Evolutionary conservation across 768 basidiomycete genomes (phyloP), one percentile per base, ranked within the genome.

Genomic region (Pisolithus tinctorius): DNA sequence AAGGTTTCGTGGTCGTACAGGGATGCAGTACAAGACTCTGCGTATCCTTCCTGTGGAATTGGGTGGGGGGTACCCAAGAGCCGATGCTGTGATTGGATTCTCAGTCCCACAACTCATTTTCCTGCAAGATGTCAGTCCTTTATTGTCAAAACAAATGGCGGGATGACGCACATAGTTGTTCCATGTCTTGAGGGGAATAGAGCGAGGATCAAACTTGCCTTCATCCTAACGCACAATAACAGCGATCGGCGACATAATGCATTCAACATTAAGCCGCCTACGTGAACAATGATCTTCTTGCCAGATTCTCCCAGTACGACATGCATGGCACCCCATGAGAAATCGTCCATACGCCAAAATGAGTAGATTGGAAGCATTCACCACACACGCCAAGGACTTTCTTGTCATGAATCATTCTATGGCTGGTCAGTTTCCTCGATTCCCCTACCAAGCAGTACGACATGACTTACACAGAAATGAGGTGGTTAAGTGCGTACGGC

Each of bases 281-380:
- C 92, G 66, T 98, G 94, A 40, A 97, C 83, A 58, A 98, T 82
- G 54, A 97, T 74, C 71, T 95, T 96, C 80, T 96, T 96, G 14
- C 95, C 95, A 29, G 84, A 79, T 69, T 98, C 95, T 56, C 94
- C 93, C 55, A 96, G 70, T 11, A 99, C 93, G 53, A 94, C 65
- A 81, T 91, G 88, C 1, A 93, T 95, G 25, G 79, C 77, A 79
- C 93, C 93, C 92, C 93, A 93, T 0, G 88, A 91, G 80, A 95
- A 96, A 69, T 95, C 92, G 67, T 95, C 94, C 93, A 97, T 96
- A 58, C 74, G 78, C 94, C 93, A 98, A 84, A 97, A 95, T 6
- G 92, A 93, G 67, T 93, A 94, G 11, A 96, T 73, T 4, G 93
- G 94, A 26, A 97, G 80, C 73, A 90, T 78, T 99, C 96, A 57